phyloP scores from a whole-genome alignment of 2,329 filamentous ascomycete species.

The Colletotrichum abscissum region DNA sequence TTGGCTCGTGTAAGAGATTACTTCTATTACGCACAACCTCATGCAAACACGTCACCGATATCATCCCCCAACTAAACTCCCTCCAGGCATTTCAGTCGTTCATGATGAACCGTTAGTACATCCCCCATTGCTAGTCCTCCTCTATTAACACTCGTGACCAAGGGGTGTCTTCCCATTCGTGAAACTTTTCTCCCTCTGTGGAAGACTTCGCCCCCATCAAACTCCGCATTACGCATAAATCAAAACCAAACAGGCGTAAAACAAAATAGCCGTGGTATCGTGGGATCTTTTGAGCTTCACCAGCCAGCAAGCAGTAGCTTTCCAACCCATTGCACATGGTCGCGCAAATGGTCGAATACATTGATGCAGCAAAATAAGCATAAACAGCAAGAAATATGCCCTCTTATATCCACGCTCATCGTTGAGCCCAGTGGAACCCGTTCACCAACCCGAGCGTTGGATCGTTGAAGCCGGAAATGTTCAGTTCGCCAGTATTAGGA shows the following conservation, averaged over 20 bases:
- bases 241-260: background rate
- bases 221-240: background rate
- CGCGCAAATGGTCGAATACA: background rate
- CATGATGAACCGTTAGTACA: background rate
- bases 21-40: background rate
- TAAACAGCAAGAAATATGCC: background rate
- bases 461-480: slow-evolving; percentile 51
- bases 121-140: background rate
- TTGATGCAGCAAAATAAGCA: background rate
- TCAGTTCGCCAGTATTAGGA: slow-evolving; percentile 51
- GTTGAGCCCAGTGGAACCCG: slow-evolving; percentile 41
- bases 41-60: background rate
- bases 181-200: background rate
- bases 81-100: background rate
- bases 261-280: slow-evolving; percentile 2
- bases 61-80: background rate
- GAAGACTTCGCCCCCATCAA: background rate
- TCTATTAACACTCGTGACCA: background rate
- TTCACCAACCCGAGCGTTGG: slow-evolving; percentile 44
- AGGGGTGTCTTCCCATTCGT: background rate
- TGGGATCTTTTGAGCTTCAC: background rate
- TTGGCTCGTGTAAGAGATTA: background rate
- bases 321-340: background rate
- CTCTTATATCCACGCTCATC: slow-evolving; percentile 2
- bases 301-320: background rate